Base-by-base conservation (phyloP, 768 basidiomycete species). In the Flagelloscypha sp. region DNA sequence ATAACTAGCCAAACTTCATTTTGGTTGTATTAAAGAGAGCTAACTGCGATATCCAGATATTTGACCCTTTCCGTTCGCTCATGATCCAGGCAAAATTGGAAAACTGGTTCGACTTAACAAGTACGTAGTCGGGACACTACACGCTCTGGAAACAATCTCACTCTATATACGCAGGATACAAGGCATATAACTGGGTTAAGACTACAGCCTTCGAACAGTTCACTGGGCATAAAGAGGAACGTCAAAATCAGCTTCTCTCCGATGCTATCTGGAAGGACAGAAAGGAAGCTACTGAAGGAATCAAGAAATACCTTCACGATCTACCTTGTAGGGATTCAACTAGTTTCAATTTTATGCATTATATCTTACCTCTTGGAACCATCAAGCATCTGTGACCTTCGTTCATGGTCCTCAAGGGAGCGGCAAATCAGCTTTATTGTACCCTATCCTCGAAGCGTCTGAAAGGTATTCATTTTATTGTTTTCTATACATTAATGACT, bases 31-130 rank as follows among this genome's bases (percentile, higher is more conserved):
- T 22, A 17, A 21, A 33, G 36, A 33, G 21, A n/a, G 19, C 11
- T 6, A n/a, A 28, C 21, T 28, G 8, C 24, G 40, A 10, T 34
- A 41, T 6, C 1, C 42, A 94, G 84, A 74, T 97, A 34, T 95
- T 97, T 49, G 90, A 97, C 55, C 92, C 92, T 2, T 73, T 99
- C 27, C 80, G 94, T 18, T 74, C 79, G 2, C 63, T 89, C 40
- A 87, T 79, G 66, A 72, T 98, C 1, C 72, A 88, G 61, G 76
- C 75, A 17, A 86, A 89, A 48, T 66, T 95, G 48, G 62, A 83
- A 29, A 70, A 87, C 27, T 86, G 86, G 72, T 92, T 95, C 48
- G 80, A 94, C 47, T 76, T 80, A 45, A 68, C 69, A 54, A 70
- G 85, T 84, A 49, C 1, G 62, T 44, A 8, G 13, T 23, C 22